A percentile compares a stretch with the other conserved stretches of the same genome.
Conservation (phyloP, 352 stramenopile species). For the Blastocystis hominis region DNA sequence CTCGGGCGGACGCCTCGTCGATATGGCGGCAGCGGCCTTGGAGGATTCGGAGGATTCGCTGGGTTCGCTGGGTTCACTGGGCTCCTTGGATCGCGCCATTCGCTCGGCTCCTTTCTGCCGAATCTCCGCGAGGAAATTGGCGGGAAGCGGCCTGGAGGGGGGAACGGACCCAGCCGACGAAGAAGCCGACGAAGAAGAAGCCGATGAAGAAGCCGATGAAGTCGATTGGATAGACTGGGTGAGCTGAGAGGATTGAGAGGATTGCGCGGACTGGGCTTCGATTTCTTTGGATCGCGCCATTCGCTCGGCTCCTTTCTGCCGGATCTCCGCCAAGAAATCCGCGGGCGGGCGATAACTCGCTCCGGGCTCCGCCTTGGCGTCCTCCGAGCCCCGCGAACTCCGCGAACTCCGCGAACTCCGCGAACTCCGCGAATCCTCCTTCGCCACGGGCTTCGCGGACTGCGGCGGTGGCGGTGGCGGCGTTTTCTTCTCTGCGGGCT, state of each 20-base stretch:
- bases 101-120: not conserved
- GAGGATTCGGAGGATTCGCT: not conserved
- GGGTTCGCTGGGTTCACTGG: not conserved
- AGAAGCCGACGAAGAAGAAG: not conserved
- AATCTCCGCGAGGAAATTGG: constrained; percentile 4
- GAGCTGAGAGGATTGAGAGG: not conserved
- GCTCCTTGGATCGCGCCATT: not conserved
- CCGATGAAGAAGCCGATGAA: not conserved
- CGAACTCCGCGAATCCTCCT: no score
- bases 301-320: not conserved
- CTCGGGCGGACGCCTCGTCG: not conserved
- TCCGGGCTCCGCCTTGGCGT: not conserved
- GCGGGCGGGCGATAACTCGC: not conserved
- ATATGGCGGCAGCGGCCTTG: not conserved
- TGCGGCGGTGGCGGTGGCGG: not conserved
- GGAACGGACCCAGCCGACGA: not conserved
- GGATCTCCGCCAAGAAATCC: not conserved
- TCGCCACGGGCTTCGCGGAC: not conserved
- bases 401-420: no score
- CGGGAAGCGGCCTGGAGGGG: not conserved
- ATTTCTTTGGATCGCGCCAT: not conserved
- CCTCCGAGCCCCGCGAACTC: not conserved
- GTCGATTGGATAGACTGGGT: not conserved
- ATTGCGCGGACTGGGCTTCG: not conserved
- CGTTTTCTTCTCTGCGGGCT: not conserved